Conservation (phyloP, 2,329 filamentous ascomycete genomes). For the Didymella pinodella region DNA sequence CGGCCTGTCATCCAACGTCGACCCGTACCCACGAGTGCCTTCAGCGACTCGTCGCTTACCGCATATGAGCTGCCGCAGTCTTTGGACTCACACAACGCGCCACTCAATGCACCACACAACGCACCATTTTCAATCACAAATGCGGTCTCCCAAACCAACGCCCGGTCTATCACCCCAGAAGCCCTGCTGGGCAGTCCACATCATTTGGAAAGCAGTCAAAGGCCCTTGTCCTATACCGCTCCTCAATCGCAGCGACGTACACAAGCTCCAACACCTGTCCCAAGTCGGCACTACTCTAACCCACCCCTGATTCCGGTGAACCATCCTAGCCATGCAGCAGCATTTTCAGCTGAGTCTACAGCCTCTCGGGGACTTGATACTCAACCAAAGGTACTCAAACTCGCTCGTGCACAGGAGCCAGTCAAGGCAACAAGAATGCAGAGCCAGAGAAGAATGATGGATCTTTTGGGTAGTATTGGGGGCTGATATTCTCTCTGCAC, state of each 20-base stretch:
- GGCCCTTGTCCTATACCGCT: neutral
- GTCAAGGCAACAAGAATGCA: slow-evolving; percentile 21
- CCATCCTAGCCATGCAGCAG: neutral
- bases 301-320: neutral
- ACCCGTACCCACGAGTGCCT: slow-evolving; percentile 13
- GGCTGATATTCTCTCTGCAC: neutral
- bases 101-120: neutral
- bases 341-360: slow-evolving; percentile 4
- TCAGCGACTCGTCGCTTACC: slow-evolving; percentile 13
- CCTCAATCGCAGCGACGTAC: neutral
- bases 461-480: slow-evolving; percentile 25
- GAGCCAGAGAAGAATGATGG: slow-evolving; percentile 27
- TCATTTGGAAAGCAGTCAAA: neutral
- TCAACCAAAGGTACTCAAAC: neutral
- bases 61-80: slow-evolving; percentile 1
- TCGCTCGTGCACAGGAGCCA: neutral
- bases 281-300: neutral
- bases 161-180: neutral
- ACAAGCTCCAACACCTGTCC: neutral
- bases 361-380: slow-evolving; percentile 1
- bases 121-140: neutral
- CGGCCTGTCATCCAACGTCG: slow-evolving; percentile 5
- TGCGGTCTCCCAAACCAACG: neutral
- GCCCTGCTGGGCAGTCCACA: neutral
- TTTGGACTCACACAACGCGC: neutral